Evolutionary conservation across 2,329 filamentous ascomycete genomes (phyloP), one percentile per base, ranked within the genome.

Genomic region (Penicillium psychrosexuale): DNA sequence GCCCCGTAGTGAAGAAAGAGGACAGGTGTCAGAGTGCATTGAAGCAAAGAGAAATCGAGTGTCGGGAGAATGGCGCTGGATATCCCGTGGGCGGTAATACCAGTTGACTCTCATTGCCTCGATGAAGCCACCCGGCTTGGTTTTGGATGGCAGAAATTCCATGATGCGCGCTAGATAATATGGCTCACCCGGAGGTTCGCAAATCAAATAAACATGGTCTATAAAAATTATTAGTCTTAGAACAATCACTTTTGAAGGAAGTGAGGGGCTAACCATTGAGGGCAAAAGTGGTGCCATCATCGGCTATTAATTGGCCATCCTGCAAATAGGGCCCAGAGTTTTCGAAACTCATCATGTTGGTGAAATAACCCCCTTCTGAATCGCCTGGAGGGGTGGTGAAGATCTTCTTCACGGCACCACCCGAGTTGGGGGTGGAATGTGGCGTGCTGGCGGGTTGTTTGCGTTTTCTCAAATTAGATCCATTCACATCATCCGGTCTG

Each of bases 121-220:
- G 61, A 99, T 86, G 1, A 89, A 87, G 56, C 85, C 84, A 51
- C 80, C 81, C 34, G 80, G 76, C 71, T 92, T 84, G 69, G 93
- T 91, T 66, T 92, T 85, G 68, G 82, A 78, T 69, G 96, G 91
- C 66, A 97, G 79, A 72, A 97, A 97, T 73, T 99, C 93, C 94
- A 99, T 99, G 72, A 99, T 94, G 65, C 94, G 90, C 61, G 90
- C 94, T 61, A 99, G 80, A 73, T 99, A 99, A 77, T 99, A 99
- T 52, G 94, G 94, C 76, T 99, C 94, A 50, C 94, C 94, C 15
- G 94, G 94, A 47, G 94, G 94, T 75, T 99, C 94, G 76, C 92
- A 97, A 61, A 99, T 89, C 60, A 97, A 84, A 79, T 97, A 99
- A 63, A 96, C 90, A 78, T 97, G 85, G 75, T 90, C 87, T 89